Percentiles rank a stretch among this genome's conserved stretches.
These are phyloP conservation scores for Monosporascus sp. DNA, from an alignment of 2,329 filamentous ascomycete genomes.

Conservation along the genomic window DNA sequence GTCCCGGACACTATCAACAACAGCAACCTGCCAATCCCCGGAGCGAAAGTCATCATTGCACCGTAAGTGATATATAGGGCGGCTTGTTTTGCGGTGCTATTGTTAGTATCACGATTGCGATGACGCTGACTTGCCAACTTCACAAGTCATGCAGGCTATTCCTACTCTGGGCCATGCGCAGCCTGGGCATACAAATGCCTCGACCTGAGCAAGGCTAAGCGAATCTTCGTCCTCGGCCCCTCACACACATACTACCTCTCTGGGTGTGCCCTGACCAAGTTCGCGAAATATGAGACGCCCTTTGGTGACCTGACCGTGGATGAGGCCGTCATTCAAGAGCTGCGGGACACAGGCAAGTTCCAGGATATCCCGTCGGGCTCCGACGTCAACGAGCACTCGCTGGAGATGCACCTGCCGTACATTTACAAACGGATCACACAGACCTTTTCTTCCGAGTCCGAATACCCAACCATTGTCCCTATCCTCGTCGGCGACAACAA, in stretches of 20 bases:
- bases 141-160: conserved; percentile 82
- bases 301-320: conserved; percentile 68
- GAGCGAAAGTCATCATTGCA: conserved; percentile 82
- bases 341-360: conserved; percentile 51
- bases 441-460: conserved; percentile 41
- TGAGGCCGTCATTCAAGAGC: conserved; percentile 42
- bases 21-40: conserved; percentile 58
- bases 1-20: conserved; percentile 64
- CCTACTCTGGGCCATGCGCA: conserved; percentile 85
- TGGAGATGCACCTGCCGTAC: conserved; percentile 96
- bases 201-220: conserved; percentile 75
- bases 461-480: conserved; percentile 73
- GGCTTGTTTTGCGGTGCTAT: not conserved
- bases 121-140: too few species aligned
- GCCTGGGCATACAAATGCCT: conserved; percentile 92
- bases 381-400: conserved; percentile 83
- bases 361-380: conserved; percentile 57
- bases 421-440: conserved; percentile 70
- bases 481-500: conserved; percentile 78
- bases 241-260: conserved; percentile 82
- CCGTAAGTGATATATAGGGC: conserved; percentile 58
- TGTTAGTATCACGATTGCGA: too few species aligned
- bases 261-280: conserved; percentile 71
- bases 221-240: conserved; percentile 86
- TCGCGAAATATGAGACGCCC: conserved; percentile 66